Conservation (phyloP, 1,284 basidiomycete genomes). For the Pyrrhoderma noxium region DNA sequence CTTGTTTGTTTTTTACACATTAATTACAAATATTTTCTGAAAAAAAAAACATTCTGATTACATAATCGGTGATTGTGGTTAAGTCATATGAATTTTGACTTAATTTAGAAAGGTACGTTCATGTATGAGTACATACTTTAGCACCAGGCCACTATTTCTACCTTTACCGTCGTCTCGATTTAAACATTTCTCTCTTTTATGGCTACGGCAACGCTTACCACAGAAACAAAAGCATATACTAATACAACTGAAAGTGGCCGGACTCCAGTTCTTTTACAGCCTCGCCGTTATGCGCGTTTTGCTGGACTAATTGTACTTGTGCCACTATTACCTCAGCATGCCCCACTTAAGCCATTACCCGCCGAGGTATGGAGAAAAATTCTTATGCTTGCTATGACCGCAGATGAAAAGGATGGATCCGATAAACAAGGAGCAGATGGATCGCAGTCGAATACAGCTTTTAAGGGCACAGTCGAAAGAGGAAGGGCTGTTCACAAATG, state of each 20-base stretch:
- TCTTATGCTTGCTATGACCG: conserved; percentile 40
- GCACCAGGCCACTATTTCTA: too few species aligned
- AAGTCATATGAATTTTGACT: too few species aligned
- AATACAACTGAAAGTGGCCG: conserved; percentile 1
- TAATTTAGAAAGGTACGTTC: too few species aligned
- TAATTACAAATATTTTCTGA: too few species aligned
- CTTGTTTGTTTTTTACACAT: too few species aligned
- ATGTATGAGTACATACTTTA: too few species aligned
- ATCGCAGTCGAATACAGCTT: too few species aligned
- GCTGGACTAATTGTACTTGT: conserved; percentile 60
- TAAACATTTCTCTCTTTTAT: background rate
- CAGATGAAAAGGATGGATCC: conserved; percentile 2
- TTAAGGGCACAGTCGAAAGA: conserved; percentile 9
- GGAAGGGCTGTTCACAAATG: conserved; percentile 9
- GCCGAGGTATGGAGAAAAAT: conserved; percentile 65
- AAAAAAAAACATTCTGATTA: too few species aligned
- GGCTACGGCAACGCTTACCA: conserved; percentile 9
- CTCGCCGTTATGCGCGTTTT: conserved; percentile 33
- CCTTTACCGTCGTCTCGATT: too few species aligned
- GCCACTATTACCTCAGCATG: conserved; percentile 52
- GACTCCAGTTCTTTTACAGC: conserved; percentile 28
- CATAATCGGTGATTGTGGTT: background rate
- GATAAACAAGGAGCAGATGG: too few species aligned
- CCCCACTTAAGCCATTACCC: conserved; percentile 49
- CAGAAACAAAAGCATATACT: conserved; percentile 2